phyloP scores from a whole-genome alignment of 495 filamentous ascomycete genomes.

The Corynascus novoguineensis region DNA sequence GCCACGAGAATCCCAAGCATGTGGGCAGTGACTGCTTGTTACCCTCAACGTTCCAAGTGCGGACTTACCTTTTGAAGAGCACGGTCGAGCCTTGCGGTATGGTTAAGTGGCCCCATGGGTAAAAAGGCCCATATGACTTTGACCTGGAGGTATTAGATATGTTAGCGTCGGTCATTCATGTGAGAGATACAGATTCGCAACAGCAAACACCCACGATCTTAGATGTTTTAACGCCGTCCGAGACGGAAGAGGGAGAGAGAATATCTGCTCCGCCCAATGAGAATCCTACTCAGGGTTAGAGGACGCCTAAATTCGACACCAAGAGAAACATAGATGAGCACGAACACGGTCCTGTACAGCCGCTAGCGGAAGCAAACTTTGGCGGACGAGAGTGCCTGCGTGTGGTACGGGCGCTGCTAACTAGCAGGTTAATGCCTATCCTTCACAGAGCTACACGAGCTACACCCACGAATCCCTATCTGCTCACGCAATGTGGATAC shows the following conservation, averaged over 20 bases:
- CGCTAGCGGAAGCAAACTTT: constrained; percentile 25
- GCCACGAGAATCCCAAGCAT: neutral
- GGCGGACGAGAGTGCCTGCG: constrained; percentile 26
- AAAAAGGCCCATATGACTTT: constrained; percentile 34
- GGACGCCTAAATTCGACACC: too few relatives aligned
- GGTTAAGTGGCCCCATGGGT: constrained; percentile 37
- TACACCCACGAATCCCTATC: constrained; percentile 39
- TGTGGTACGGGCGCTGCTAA: constrained; percentile 28
- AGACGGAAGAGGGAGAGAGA: constrained; percentile 47
- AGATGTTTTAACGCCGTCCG: constrained; percentile 44
- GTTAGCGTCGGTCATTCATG: constrained; percentile 6
- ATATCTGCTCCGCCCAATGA: constrained; percentile 53
- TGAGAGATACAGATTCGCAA: neutral
- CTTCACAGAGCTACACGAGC: neutral
- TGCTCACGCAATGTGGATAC: constrained; percentile 44
- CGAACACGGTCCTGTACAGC: constrained; percentile 28
- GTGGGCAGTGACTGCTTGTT: neutral
- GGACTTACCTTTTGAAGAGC: constrained; percentile 46
- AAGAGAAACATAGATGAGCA: neutral
- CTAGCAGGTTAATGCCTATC: neutral
- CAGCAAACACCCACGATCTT: constrained; percentile 18
- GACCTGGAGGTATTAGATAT: constrained; percentile 18
- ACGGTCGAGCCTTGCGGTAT: constrained; percentile 44
- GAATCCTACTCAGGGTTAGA: constrained; percentile 17
- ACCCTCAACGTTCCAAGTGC: neutral